These are phyloP conservation scores for Paramecium primaurelia DNA, from an alignment of 73 alveolate genomes.

Conservation along the genomic window DNA sequence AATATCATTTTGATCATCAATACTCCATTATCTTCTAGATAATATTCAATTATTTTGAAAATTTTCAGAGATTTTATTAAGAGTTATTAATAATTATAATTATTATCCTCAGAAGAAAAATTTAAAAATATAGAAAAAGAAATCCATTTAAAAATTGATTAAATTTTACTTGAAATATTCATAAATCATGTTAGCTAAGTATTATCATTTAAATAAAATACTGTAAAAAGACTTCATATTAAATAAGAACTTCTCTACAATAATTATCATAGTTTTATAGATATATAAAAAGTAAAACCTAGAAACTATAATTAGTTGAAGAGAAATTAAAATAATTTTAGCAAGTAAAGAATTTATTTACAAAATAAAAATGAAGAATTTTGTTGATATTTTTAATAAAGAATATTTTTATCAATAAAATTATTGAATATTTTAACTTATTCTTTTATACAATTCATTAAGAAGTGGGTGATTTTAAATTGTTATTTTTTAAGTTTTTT, in stretches of 20 bases:
- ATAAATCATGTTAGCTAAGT: not conserved
- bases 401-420: not conserved
- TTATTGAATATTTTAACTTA: too few relatives aligned
- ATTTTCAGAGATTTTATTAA: constrained; percentile 76
- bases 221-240: not conserved
- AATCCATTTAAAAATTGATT: not conserved
- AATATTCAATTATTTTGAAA: constrained; percentile 92
- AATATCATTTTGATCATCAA: constrained; percentile 86
- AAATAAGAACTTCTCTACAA: not conserved
- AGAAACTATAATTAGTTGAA: not conserved
- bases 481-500: too few relatives aligned
- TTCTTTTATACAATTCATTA: not conserved
- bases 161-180: not conserved
- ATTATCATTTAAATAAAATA: not conserved
- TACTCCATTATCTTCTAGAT: constrained; percentile 71
- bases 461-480: too few relatives aligned
- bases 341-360: not conserved
- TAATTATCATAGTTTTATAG: not conserved
- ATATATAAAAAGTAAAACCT: not conserved
- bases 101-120: not conserved
- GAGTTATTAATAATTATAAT: too few relatives aligned
- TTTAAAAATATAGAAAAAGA: not conserved
- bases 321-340: not conserved
- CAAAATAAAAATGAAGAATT: not conserved
- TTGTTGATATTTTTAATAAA: not conserved